Base-by-base conservation (phyloP, 2,329 filamentous ascomycete species). In the Talaromyces sp. region DNA sequence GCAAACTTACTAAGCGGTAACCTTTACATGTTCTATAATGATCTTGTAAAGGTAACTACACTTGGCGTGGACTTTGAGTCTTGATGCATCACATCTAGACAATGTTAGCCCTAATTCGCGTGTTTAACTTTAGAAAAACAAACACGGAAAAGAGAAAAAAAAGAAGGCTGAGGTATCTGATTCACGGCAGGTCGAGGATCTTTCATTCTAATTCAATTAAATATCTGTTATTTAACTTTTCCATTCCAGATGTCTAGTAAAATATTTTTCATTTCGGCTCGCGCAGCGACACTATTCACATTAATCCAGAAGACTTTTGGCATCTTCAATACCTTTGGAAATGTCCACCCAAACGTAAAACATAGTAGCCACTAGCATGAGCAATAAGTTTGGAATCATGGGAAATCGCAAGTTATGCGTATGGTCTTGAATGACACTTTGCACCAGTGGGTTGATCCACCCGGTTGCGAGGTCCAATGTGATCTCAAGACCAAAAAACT, bases 321-420 rank as follows among this genome's bases (percentile, higher is more conserved):
- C 63, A 27, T 64, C 55, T 9, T 64, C 57, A n/a, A 64, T 63
- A 1, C 63, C 63, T 27, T 63, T 64, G 3, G 53, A 33, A 27
- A 64, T 60, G 54, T 64, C 61, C 56, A 64, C 63, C 34, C 30
- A 55, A n/a, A 36, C 23, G 36, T 64, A 64, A n/a, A 64, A 40
- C n/a, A 40, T 6, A n/a, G 34, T 16, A 23, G 51, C 63, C 7
- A 61, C 55, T 27, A 64, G 36, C 33, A 64, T 64, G 5, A 64
- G 58, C 27, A 64, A 50, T 55, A 64, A 34, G n/a, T 64, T 64
- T 1, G 63, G 63, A 27, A 64, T 63, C 63, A 64, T 64, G 6
- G 63, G 63, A 33, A 62, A 64, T 23, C 63, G 57, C 31, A 64
- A 34, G 54, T 64, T 64, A 58, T 64, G 63, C 9, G 57, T 64